Evolutionary conservation across 768 basidiomycete species (phyloP).

Genomic region (Tephrocybe sp.): DNA sequence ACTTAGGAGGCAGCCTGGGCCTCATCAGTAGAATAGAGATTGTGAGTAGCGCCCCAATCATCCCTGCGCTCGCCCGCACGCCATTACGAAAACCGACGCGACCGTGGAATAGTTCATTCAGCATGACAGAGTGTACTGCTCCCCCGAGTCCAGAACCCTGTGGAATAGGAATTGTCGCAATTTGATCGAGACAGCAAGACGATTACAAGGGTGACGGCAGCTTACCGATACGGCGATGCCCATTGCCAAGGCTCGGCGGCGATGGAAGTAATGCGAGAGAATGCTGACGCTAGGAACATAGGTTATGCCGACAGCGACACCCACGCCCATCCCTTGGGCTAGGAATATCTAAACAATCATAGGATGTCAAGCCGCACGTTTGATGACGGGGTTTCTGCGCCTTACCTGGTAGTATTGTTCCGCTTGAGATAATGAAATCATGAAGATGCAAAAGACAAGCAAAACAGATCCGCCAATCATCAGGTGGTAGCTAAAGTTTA

Average conservation of each 20-base stretch:
- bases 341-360: constrained; percentile 38
- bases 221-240: constrained; percentile 43
- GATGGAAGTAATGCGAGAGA: constrained; percentile 47
- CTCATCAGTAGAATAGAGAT: constrained; percentile 29
- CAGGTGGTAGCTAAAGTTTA: constrained; percentile 20
- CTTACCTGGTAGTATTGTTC: constrained; percentile 29
- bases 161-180: constrained; percentile 20
- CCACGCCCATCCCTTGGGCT: constrained; percentile 44
- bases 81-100: constrained; percentile 48
- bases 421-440: constrained; percentile 27
- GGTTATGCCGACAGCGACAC: constrained; percentile 42
- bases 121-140: constrained; percentile 58
- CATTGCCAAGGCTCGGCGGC: constrained; percentile 44
- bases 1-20: constrained; percentile 38
- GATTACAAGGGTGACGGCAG: constrained; percentile 9
- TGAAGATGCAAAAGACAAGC: constrained; percentile 28
- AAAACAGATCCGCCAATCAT: constrained; percentile 26
- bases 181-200: background rate
- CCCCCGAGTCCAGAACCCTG: constrained; percentile 58
- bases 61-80: constrained; percentile 36
- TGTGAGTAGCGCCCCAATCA: constrained; percentile 28
- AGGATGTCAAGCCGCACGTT: background rate
- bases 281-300: constrained; percentile 47
- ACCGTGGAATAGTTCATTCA: constrained; percentile 51
- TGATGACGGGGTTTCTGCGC: background rate